Evolutionary conservation across 192 early-diverging fungal genomes (phyloP), one percentile per base, ranked within the genome.

Genomic region (Phlyctochytrium arcticum): DNA sequence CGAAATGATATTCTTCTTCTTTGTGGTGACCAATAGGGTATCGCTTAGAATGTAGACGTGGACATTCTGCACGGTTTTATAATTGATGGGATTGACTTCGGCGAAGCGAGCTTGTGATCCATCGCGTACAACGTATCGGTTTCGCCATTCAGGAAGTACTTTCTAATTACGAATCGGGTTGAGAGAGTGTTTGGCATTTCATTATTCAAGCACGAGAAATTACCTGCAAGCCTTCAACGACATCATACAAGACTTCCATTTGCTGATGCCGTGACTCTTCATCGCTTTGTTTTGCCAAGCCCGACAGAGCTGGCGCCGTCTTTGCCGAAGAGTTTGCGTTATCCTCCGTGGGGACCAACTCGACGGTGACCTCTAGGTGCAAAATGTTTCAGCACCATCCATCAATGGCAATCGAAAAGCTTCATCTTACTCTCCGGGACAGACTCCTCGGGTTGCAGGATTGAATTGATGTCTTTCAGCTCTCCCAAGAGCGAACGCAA

Each of bases 21-120:
- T 87, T 8, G 80, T 81, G 0, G 89, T 88, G 34, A 96, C 69
- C 50, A 98, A 66, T 5, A 98, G 57, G 36, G 89, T 83, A 67
- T 98, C 94, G 63, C 81, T 93, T 44, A 98, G 73, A 17, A 98
- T 71, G 30, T 90, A 83, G 36, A 96, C 75, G 54, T 90, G 87
- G 1, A 93, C 89, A 12, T 76, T 77, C 54, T 94, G 91, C 37
- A 87, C 83, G 17, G 81, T 71, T 67, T 91, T 87, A 73, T 85
- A 79, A 31, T 78, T 84, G 17, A 87, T 27, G 21, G 75, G 85
- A 67, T 92, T 90, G 27, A 96, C 75, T 70, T 98, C 94, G 26
- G 77, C 76, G 36, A 90, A 80, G 63, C 84, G 62, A 5, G 67
- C 44, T 17, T 68, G 37, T 1, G 64, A 39, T 4, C 75, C 75